Conservation (phyloP, 2,329 filamentous ascomycete species). For the Fusarium nematophilum region DNA sequence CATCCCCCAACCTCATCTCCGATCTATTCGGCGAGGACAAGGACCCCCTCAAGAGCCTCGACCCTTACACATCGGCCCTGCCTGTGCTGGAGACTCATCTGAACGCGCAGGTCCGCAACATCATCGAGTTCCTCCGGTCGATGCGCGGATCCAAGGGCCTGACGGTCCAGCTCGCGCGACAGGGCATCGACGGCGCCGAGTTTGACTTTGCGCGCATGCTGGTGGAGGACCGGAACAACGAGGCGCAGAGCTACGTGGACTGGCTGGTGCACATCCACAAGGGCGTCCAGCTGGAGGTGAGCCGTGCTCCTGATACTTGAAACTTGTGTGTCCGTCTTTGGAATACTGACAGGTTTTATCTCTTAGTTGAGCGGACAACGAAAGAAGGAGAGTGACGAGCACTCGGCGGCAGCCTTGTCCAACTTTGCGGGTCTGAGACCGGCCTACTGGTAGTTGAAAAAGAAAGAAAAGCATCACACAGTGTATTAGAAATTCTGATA, state of each 20-base stretch:
- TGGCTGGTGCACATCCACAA: conserved; percentile 97
- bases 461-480: too few species aligned
- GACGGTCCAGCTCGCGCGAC: conserved; percentile 88
- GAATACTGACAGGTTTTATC: conserved; percentile 23
- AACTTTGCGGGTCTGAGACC: conserved; percentile 70
- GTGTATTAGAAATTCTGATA: conserved; percentile 23
- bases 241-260: conserved; percentile 97
- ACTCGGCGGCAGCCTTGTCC: conserved; percentile 57
- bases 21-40: conserved; percentile 89
- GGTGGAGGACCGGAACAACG: conserved; percentile 95
- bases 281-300: conserved; percentile 88
- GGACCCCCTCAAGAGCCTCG: conserved; percentile 76
- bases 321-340: neutral
- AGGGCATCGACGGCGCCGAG: conserved; percentile 93
- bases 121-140: conserved; percentile 85
- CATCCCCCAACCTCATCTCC: conserved; percentile 88
- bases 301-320: conserved; percentile 38
- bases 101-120: conserved; percentile 94
- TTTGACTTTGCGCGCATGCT: conserved; percentile 94
- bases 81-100: conserved; percentile 91
- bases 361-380: conserved; percentile 74
- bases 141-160: conserved; percentile 88
- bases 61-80: conserved; percentile 82
- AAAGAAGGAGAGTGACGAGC: conserved; percentile 73
- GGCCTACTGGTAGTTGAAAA: conserved; percentile 65